A percentile compares a stretch with the other conserved stretches of the same genome.
Evolutionary conservation across 345 rosid genomes (phyloP).

Genomic region (Citrus australasica): DNA sequence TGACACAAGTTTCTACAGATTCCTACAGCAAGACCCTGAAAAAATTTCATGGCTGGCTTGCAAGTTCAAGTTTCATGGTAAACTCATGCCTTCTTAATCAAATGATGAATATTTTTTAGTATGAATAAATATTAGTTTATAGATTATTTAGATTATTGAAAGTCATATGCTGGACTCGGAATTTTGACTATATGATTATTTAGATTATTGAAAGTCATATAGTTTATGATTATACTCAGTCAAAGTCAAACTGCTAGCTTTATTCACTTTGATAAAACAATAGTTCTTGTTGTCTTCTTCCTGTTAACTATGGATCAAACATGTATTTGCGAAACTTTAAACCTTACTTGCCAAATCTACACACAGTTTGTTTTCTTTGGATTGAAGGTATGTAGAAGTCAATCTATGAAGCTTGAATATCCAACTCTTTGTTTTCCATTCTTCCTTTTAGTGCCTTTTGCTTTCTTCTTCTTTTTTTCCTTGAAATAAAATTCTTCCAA

Average conservation of each 20-base stretch:
- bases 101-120: not conserved
- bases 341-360: not conserved
- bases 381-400: not conserved
- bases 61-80: constrained; percentile 88
- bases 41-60: constrained; percentile 93
- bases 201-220: too few relatives aligned
- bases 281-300: not conserved
- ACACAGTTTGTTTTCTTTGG: not conserved
- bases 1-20: constrained; percentile 83
- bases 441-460: not conserved
- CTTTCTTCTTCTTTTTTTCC: not conserved
- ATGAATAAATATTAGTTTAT: not conserved
- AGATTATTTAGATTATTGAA: not conserved
- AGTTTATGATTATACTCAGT: too few relatives aligned
- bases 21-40: constrained; percentile 86
- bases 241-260: not conserved
- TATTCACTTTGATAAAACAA: not conserved
- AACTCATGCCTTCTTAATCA: constrained; percentile 4
- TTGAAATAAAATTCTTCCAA: not conserved
- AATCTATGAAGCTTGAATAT: not conserved
- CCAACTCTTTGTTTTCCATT: not conserved
- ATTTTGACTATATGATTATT: too few relatives aligned
- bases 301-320: not conserved
- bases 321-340: not conserved
- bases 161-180: not conserved